Evolutionary conservation across 164 flowering plant species (phyloP).

Genomic region (Akebia trifoliata): DNA sequence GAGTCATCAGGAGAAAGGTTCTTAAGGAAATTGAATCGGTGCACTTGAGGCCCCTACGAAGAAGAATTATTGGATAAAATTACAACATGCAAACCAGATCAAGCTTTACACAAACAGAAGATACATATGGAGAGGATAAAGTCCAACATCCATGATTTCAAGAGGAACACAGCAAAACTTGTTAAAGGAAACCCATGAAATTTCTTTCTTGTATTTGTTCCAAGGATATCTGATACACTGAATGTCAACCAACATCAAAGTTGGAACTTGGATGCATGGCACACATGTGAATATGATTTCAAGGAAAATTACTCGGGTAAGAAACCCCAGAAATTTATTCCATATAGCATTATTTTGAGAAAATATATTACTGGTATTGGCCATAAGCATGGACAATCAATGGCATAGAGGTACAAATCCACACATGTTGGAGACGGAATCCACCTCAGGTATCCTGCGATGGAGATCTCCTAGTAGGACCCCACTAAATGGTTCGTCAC

Average conservation of each 20-base stretch:
- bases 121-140: neutral
- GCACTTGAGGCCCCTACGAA: slow-evolving; percentile 49
- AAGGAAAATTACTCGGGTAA: neutral
- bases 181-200: neutral
- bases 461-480: no score
- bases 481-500: no score
- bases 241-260: no score
- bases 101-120: neutral
- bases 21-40: slow-evolving; percentile 49
- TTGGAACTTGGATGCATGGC: no score
- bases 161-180: neutral
- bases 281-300: no score
- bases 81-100: neutral
- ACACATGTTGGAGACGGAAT: no score
- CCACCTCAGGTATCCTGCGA: no score
- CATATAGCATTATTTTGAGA: neutral
- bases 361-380: no score
- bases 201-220: neutral
- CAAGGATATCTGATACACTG: no score
- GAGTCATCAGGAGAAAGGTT: slow-evolving; percentile 61
- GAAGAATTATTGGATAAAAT: slow-evolving; percentile 1
- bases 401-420: no score
- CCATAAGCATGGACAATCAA: no score
- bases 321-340: neutral
- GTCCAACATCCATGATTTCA: neutral